Conservation (phyloP, 2,329 filamentous ascomycete species). For the Seiridium unicorne region DNA sequence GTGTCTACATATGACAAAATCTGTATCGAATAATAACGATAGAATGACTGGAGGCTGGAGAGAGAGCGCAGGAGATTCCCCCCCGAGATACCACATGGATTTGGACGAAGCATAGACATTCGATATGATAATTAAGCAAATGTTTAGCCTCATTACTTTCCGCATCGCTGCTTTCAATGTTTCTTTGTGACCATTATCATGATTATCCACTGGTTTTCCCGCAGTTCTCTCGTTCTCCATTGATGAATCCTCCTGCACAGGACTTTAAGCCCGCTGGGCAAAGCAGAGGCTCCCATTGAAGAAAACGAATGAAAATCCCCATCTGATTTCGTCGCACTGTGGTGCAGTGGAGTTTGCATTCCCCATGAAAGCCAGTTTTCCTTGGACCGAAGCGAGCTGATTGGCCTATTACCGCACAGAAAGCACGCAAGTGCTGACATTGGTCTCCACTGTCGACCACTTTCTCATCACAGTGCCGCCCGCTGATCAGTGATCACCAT, state of each 20-base stretch:
- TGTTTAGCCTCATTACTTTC: too few species aligned
- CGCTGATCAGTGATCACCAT: too few species aligned
- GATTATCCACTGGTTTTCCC: too few species aligned
- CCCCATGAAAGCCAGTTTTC: too few species aligned
- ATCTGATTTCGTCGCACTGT: too few species aligned
- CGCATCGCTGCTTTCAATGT: neutral
- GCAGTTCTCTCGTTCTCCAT: too few species aligned
- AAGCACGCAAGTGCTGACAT: neutral
- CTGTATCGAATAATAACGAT: neutral
- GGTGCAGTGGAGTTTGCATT: too few species aligned
- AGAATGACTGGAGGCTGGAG: neutral
- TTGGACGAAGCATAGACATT: neutral
- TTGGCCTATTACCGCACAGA: neutral
- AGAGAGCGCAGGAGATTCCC: neutral
- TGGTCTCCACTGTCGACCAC: neutral
- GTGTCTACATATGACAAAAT: neutral
- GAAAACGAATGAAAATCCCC: too few species aligned
- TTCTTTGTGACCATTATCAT: neutral
- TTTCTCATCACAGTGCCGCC: neutral
- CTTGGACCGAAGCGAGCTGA: neutral
- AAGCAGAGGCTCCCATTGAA: too few species aligned
- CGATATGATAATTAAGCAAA: neutral
- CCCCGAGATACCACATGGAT: neutral
- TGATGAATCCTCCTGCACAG: too few species aligned
- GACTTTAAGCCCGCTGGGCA: too few species aligned